Percentiles rank a stretch among this genome's conserved stretches.
Evolutionary conservation across 148 eudicot genomes (phyloP).

Genomic region (Talinum fruticosum): DNA sequence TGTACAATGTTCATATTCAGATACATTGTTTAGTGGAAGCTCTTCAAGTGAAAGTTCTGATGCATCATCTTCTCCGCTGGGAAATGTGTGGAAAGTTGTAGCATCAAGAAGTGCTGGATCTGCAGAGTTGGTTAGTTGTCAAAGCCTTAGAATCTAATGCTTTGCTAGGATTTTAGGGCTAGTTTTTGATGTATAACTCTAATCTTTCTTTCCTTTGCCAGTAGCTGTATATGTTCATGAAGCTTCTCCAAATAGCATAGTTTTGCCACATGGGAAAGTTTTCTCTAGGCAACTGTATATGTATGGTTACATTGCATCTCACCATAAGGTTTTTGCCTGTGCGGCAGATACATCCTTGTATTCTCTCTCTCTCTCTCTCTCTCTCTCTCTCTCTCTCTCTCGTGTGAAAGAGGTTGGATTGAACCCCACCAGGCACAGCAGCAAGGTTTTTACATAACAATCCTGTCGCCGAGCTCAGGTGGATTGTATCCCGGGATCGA

Average conservation of each 20-base stretch:
- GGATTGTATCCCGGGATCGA: too few species aligned
- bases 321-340: too few species aligned
- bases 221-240: not conserved
- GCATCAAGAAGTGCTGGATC: conserved; percentile 54
- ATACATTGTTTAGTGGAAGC: conserved; percentile 22
- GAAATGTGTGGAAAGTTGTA: conserved; percentile 54
- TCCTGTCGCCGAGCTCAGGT: too few species aligned
- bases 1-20: conserved; percentile 11
- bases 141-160: conserved; percentile 53
- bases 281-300: not conserved
- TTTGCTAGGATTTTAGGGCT: not conserved
- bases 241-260: not conserved
- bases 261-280: not conserved
- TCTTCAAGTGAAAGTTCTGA: conserved; percentile 27
- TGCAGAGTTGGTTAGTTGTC: conserved; percentile 79
- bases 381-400: too few species aligned
- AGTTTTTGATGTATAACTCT: not conserved
- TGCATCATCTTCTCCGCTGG: conserved; percentile 23
- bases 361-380: too few species aligned
- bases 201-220: not conserved
- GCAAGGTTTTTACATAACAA: too few species aligned
- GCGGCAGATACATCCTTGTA: too few species aligned
- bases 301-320: not conserved
- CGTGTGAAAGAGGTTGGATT: too few species aligned
- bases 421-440: too few species aligned